Percentiles rank a stretch among this genome's conserved stretches.
phyloP scores from a whole-genome alignment of 2,329 filamentous ascomycete genomes.

The Colletotrichum cuscutae region DNA sequence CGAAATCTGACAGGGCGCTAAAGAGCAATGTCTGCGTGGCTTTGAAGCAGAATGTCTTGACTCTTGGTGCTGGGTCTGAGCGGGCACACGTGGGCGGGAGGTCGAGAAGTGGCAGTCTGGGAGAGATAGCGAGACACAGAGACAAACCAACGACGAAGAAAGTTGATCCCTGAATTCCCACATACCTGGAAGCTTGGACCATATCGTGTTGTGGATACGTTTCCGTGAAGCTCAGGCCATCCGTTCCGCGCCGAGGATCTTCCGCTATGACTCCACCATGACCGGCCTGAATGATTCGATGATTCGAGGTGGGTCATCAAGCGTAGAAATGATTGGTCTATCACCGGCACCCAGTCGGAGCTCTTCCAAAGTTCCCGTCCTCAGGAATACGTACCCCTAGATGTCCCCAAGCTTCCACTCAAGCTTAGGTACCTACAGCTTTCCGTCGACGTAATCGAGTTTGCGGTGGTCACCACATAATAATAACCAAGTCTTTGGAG shows the following conservation, averaged over 20 bases:
- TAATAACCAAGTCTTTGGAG: background rate
- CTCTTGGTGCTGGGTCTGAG: background rate
- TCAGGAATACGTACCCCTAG: background rate
- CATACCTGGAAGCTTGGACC: slow-evolving; percentile 10
- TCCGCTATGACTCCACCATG: background rate
- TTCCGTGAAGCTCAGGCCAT: slow-evolving; percentile 1
- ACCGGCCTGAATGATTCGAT: background rate
- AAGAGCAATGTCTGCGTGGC: background rate
- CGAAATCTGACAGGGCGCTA: slow-evolving; percentile 12
- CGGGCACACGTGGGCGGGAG: background rate
- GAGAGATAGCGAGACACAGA: background rate
- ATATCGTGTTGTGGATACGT: background rate
- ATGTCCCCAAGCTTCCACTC: background rate
- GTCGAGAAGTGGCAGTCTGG: too few relatives aligned
- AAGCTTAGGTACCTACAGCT: background rate
- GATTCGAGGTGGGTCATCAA: background rate
- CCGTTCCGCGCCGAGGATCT: slow-evolving; percentile 13
- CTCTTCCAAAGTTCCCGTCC: background rate
- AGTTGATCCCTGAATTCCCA: slow-evolving; percentile 5
- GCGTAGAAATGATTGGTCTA: background rate
- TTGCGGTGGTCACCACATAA: background rate
- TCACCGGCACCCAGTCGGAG: background rate
- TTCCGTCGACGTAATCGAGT: slow-evolving; percentile 4
- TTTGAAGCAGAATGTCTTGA: background rate
- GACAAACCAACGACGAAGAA: background rate